Conservation (phyloP, 2,329 filamentous ascomycete genomes). For the Exophiala lecanii-corni region DNA sequence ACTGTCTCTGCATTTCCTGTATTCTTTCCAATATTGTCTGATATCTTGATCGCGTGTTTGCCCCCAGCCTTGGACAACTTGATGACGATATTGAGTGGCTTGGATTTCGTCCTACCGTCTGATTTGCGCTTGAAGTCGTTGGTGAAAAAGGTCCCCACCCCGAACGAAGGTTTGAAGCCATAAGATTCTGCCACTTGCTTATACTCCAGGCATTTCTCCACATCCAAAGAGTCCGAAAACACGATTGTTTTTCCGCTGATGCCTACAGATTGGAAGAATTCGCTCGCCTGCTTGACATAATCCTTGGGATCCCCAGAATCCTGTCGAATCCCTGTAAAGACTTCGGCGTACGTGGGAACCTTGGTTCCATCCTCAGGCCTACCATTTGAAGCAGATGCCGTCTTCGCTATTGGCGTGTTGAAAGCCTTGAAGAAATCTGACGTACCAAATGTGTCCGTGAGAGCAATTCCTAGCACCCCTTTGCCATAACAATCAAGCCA, state of each 20-base stretch:
- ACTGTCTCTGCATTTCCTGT: conserved; percentile 80
- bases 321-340: conserved; percentile 80
- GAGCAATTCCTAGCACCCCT: conserved; percentile 75
- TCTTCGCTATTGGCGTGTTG: conserved; percentile 56
- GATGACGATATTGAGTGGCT: conserved; percentile 94
- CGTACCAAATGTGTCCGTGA: conserved; percentile 96
- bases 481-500: conserved; percentile 91
- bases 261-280: conserved; percentile 72
- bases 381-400: conserved; percentile 40
- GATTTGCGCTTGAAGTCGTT: conserved; percentile 79
- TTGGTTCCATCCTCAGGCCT: conserved; percentile 30
- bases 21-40: conserved; percentile 88
- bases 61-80: conserved; percentile 85
- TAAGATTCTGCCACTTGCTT: conserved; percentile 74
- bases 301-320: conserved; percentile 81
- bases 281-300: conserved; percentile 72
- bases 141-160: conserved; percentile 91
- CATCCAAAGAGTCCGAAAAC: conserved; percentile 91
- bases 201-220: conserved; percentile 86
- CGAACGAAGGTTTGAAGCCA: conserved; percentile 82
- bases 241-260: conserved; percentile 84
- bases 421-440: conserved; percentile 83
- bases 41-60: conserved; percentile 84
- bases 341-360: conserved; percentile 66
- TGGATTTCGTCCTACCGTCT: conserved; percentile 70